Evolutionary conservation across 257 asterid genomes (phyloP), one percentile per base, ranked within the genome.

Genomic region (Lycium barbarum): DNA sequence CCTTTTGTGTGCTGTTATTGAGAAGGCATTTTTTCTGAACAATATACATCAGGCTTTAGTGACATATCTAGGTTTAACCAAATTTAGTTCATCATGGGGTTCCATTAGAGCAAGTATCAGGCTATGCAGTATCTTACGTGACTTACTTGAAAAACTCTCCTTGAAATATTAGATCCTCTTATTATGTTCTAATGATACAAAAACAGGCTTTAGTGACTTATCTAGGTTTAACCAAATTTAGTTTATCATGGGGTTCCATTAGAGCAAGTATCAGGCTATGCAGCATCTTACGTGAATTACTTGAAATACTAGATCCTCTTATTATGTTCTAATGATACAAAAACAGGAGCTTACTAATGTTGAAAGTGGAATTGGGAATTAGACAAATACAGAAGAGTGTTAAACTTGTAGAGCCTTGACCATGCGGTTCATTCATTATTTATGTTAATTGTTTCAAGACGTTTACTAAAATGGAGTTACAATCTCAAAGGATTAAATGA

Each of bases 401-500:
- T 45, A n/a, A 73, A 45, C 14, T 45, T 73, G 59, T n/a, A 45
- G 80, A 38, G 22, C 78, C 22, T 68, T n/a, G 11, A 47, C 40
- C 40, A 45, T 73, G n/a, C 6, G 54, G 57, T 72, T 72, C 58
- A 11, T 45, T 73, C 12, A 0, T n/a, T 45, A 47, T 45, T 26
- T 11, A 73, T n/a, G 80, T 73, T 73, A 11, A 73, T 45, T 73
- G 59, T 45, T 73, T 47, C 38, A 73, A 47, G 55, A 26, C 33
- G 33, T 26, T 26, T 26, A 26, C 33, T 26, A 26, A 26, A 26
- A 26, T 26, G 33, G 33, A 26, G 33, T 26, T 26, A 26, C 33
- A 18, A n/a, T 45, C 6, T 0, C 18, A 72, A 45, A 3, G 45
- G 11, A 10, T 62, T 47, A 2, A 47, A 73, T 20, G 81, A 12